Evolutionary conservation across 2,329 filamentous ascomycete genomes (phyloP).

Genomic region (Dactylellina drechsleri): DNA sequence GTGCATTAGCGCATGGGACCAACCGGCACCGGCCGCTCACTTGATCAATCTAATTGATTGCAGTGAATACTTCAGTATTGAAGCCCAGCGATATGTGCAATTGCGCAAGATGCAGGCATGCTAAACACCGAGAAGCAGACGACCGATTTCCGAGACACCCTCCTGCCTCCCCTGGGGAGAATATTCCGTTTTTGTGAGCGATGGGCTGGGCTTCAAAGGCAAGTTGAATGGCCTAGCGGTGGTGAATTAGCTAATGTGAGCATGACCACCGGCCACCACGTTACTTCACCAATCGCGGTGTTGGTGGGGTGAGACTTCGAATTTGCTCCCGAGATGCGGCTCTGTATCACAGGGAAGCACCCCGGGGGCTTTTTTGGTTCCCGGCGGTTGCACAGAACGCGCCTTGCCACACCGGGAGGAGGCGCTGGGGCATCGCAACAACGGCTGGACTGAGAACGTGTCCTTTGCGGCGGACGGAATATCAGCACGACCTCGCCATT

Average conservation of each 20-base stretch:
- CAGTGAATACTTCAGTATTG: too few relatives aligned
- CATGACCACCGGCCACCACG: too few relatives aligned
- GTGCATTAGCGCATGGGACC: too few relatives aligned
- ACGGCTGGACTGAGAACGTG: constrained; percentile 27
- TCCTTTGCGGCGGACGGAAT: constrained; percentile 15
- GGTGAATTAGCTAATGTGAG: background rate
- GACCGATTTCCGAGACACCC: background rate
- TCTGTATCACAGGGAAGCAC: background rate
- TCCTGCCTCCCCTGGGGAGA: background rate
- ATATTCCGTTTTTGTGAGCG: background rate
- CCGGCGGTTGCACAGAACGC: constrained; percentile 12
- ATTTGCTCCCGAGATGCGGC: background rate
- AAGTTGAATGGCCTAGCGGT: background rate
- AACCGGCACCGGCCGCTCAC: too few relatives aligned
- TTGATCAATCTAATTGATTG: too few relatives aligned
- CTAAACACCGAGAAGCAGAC: too few relatives aligned
- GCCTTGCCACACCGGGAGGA: background rate
- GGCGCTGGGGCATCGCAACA: constrained; percentile 14
- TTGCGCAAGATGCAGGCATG: too few relatives aligned
- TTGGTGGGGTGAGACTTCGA: too few relatives aligned
- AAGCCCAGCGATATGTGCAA: too few relatives aligned
- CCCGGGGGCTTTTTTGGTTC: background rate
- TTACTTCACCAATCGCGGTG: too few relatives aligned
- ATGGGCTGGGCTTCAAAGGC: background rate
- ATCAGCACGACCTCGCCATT: constrained; percentile 8